Base-by-base conservation (phyloP, 1,284 basidiomycete genomes). In the Papiliotrema flavescens region DNA sequence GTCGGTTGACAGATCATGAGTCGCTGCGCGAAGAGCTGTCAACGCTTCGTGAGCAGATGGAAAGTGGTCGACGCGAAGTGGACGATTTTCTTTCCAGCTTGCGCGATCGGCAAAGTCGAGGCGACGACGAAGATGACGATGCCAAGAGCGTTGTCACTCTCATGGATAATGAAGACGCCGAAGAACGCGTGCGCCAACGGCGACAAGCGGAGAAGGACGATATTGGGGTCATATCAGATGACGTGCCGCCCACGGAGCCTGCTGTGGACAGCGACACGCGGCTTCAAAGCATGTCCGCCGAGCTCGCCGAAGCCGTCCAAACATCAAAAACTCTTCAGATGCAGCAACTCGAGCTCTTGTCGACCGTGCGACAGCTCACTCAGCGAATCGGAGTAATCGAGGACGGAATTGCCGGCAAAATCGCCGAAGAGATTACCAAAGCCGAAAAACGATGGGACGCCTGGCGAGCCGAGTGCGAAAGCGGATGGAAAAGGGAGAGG, bases 1-100 rank as follows among this genome's bases (percentile, higher is more conserved):
- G 81, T 39, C 81, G 96, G 45, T 82, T 89, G 0, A 74, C 74
- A 24, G 92, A 97, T 73, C 91, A 97, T 65, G 91, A 96, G 55
- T 80, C 79, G 9, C 84, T 98, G 70, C 89, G 89, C 73, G 80
- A 81, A 35, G 92, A 98, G 67, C 85, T 98, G 2, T 79, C 82
- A 35, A 78, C 80, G 2, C 79, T 93, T 51, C 79, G 86, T 15
- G 85, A 87, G 51, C 78, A 89, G 65, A 84, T 92, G 76, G 84
- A 85, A 60, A 80, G 82, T 53, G 80, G 79, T 26, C 71, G 71
- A 54, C 56, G 65, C 8, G 72, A 74, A 56, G 72, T 75, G 59
- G 72, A 73, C 46, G 47, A 68, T 52, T 57, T 69, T 3, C 56
- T 67, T 45, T 66, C 57, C 43, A 62, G 58, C 50, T 61, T 28